These are phyloP conservation scores for Sarocladiaceae sp. DNA, from an alignment of 2,329 filamentous ascomycete genomes.

Conservation along the genomic window DNA sequence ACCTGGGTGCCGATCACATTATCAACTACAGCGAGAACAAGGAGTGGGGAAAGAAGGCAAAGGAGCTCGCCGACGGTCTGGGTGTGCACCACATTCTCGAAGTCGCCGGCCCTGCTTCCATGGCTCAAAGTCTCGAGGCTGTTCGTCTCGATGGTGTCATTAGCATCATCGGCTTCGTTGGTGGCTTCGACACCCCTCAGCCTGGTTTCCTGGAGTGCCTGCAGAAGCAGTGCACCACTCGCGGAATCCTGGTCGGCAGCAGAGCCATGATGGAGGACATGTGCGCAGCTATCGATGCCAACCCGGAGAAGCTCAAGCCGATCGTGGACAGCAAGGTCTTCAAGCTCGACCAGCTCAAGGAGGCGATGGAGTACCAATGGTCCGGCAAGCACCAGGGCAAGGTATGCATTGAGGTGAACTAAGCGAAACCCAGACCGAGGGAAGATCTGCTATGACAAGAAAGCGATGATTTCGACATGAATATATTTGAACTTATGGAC, in stretches of 20 bases:
- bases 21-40: slow-evolving; percentile 44
- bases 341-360: slow-evolving; percentile 37
- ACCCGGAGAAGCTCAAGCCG: slow-evolving; percentile 37
- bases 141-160: slow-evolving; percentile 44
- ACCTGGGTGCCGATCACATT: slow-evolving; percentile 45
- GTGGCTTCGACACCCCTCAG: slow-evolving; percentile 20
- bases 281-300: slow-evolving; percentile 43
- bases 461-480: neutral
- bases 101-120: slow-evolving; percentile 39
- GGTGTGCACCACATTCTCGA: slow-evolving; percentile 46
- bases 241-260: slow-evolving; percentile 43
- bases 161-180: slow-evolving; percentile 34
- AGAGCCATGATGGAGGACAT: slow-evolving; percentile 47
- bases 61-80: slow-evolving; percentile 35
- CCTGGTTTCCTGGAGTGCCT: slow-evolving; percentile 30
- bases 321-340: slow-evolving; percentile 44
- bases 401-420: slow-evolving; percentile 28
- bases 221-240: slow-evolving; percentile 31
- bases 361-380: slow-evolving; percentile 38
- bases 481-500: too few species aligned
- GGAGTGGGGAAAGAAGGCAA: slow-evolving; percentile 42
- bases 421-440: slow-evolving; percentile 8
- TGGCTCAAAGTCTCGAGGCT: slow-evolving; percentile 40
- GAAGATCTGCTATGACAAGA: neutral
- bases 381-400: slow-evolving; percentile 35